Base-by-base conservation (phyloP, 768 basidiomycete species). In the Mycena polygramma region DNA sequence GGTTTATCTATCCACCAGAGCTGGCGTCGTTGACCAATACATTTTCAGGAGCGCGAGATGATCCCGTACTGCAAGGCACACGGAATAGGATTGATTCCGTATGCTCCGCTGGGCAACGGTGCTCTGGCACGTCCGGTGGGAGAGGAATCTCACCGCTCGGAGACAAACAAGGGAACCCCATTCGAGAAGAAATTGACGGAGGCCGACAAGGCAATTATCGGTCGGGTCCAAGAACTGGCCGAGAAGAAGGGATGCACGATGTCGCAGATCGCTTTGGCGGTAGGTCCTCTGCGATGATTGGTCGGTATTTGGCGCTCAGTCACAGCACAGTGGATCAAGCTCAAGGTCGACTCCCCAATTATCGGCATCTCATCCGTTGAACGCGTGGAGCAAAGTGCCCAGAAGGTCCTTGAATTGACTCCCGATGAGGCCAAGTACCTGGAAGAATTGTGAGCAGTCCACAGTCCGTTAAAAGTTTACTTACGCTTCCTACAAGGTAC, bases 1-100 rank as follows among this genome's bases (percentile, higher is more conserved):
- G 5, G 19, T 1, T 71, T 61, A 54, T n/a, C n/a, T n/a, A n/a
- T n/a, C n/a, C n/a, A n/a, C n/a, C n/a, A n/a, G n/a, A n/a, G n/a
- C n/a, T n/a, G n/a, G n/a, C n/a, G n/a, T n/a, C n/a, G 48, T 49
- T 49, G 48, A 22, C 7, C 39, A 53, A 54, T 45, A 35, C 8
- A n/a, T 22, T 51, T 26, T 36, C 49, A 86, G 86, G 86, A 87
- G 66, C 78, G 81, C 0, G 84, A 85, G 68, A 83, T 85, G 84
- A 74, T 81, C 30, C 75, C 79, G 15, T 87, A 85, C 74, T 86
- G 85, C 74, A 80, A 83, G 22, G 81, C 79, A 69, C 82, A 84
- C 51, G 88, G 88, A 36, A 86, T 90, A 41, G 87, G 88, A 0
- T 73, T 85, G 30, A 87, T 90, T 39, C 86, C 88, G 0, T 89